These are phyloP conservation scores for Sphaerulina musiva DNA, from an alignment of 2,329 filamentous ascomycete species.

Conservation along the genomic window DNA sequence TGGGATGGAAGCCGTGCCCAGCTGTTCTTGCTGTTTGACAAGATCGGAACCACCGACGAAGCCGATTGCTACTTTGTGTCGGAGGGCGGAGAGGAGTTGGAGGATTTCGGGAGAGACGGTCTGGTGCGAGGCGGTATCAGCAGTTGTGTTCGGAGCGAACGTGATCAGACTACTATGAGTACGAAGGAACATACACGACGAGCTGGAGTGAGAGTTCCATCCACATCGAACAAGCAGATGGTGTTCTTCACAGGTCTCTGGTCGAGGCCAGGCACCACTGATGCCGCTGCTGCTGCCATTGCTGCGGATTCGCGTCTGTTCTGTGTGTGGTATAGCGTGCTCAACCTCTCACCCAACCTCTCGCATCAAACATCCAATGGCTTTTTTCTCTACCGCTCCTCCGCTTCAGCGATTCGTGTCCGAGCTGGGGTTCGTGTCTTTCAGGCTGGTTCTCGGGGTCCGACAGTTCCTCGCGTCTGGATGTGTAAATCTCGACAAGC, in stretches of 20 bases:
- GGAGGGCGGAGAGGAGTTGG: conserved; percentile 67
- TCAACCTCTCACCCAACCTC: not conserved
- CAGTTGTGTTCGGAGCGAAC: conserved; percentile 8
- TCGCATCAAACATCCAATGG: not conserved
- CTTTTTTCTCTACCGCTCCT: not conserved
- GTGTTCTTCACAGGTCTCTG: conserved; percentile 87
- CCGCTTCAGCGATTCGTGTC: not conserved
- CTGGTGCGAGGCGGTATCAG: conserved; percentile 8
- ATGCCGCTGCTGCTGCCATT: conserved; percentile 37
- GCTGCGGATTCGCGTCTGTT: not conserved
- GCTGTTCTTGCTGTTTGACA: conserved; percentile 90
- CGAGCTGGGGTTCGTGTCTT: not conserved
- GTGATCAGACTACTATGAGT: not conserved
- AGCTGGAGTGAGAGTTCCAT: conserved; percentile 80
- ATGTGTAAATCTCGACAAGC: no score
- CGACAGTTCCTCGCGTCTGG: no score
- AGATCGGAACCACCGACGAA: conserved; percentile 92
- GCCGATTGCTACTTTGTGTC: conserved; percentile 81
- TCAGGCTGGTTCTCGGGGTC: not conserved
- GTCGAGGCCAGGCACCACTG: conserved; percentile 65
- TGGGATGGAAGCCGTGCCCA: conserved; percentile 60
- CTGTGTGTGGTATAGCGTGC: not conserved
- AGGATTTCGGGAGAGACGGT: conserved; percentile 73
- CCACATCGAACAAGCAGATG: conserved; percentile 92
- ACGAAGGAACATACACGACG: conserved; percentile 54